A percentile compares a stretch with the other conserved stretches of the same genome.
Conservation (phyloP, 2,329 filamentous ascomycete species). For the Aureobasidium musti region DNA sequence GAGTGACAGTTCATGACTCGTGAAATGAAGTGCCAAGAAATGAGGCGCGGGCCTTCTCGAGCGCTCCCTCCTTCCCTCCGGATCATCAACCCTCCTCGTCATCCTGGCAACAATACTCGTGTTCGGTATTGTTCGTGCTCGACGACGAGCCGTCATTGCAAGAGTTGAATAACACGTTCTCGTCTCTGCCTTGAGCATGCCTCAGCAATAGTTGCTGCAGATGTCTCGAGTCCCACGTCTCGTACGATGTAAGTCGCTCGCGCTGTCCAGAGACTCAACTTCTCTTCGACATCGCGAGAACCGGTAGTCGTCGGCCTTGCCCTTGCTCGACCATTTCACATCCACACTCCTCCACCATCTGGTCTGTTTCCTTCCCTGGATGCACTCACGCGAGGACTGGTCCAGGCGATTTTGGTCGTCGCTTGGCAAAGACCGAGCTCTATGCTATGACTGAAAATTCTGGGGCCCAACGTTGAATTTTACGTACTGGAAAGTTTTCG, state of each 20-base stretch:
- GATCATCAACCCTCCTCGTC: no score
- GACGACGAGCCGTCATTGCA: not conserved
- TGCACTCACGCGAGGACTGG: not conserved
- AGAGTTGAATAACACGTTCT: not conserved
- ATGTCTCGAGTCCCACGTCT: not conserved
- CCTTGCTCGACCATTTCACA: not conserved
- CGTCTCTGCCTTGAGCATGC: not conserved
- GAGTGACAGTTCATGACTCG: not conserved
- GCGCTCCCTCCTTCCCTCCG: not conserved
- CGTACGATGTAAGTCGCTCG: not conserved
- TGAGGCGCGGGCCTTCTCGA: not conserved
- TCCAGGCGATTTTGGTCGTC: not conserved
- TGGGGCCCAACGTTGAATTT: constrained; percentile 23
- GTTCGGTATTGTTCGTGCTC: not conserved
- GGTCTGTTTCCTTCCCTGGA: not conserved
- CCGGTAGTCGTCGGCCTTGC: not conserved
- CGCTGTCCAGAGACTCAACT: constrained; percentile 9
- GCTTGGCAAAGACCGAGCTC: constrained; percentile 1
- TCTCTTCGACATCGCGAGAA: not conserved
- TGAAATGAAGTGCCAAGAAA: not conserved
- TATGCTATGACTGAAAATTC: not conserved
- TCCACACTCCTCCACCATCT: not conserved
- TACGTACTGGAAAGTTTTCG: constrained; percentile 17
- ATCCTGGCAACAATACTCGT: no score
- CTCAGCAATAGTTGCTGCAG: not conserved